Conservation (phyloP, 768 basidiomycete genomes). For the Suillus discolor region DNA sequence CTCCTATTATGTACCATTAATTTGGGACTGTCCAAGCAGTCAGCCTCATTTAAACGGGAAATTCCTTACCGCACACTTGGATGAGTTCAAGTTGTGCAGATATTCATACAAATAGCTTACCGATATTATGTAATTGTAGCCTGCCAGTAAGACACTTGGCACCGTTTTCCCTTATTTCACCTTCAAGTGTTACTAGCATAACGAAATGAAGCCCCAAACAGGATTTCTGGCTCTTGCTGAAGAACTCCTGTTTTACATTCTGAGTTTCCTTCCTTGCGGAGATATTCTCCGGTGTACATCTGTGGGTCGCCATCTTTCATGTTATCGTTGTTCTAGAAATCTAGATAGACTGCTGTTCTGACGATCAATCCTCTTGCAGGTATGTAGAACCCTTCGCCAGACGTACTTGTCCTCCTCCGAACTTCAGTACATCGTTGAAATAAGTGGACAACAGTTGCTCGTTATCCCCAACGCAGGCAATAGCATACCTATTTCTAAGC, state of each 20-base stretch:
- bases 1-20: too few species aligned
- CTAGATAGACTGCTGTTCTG: neutral
- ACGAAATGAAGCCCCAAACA: neutral
- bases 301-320: too few species aligned
- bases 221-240: neutral
- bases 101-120: too few species aligned
- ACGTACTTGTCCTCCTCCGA: neutral
- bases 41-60: too few species aligned
- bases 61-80: too few species aligned
- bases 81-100: too few species aligned
- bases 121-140: too few species aligned
- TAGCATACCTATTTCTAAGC: neutral
- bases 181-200: too few species aligned
- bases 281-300: neutral
- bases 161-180: too few species aligned
- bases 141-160: too few species aligned
- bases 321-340: too few species aligned
- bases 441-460: neutral
- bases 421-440: neutral
- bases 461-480: neutral
- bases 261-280: neutral
- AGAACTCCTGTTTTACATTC: neutral
- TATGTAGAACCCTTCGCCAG: neutral
- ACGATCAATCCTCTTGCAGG: neutral
- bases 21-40: too few species aligned